These are phyloP conservation scores for Malus orientalis DNA, from an alignment of 306 rosid species.

Conservation along the genomic window DNA sequence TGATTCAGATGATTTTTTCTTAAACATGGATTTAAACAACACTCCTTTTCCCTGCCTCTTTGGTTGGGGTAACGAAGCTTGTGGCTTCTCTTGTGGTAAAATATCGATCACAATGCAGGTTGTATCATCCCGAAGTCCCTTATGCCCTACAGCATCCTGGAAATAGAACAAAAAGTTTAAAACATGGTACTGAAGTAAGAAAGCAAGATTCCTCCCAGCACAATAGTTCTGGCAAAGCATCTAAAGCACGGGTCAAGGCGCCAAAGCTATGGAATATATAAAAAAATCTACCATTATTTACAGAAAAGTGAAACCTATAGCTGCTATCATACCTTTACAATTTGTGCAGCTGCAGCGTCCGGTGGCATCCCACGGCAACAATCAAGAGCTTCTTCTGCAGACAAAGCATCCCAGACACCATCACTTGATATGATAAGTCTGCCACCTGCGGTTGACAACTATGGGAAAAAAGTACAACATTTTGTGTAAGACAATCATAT, in stretches of 20 bases:
- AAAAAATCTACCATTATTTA: conserved; percentile 10
- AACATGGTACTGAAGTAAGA: neutral
- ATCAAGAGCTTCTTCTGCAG: conserved; percentile 74
- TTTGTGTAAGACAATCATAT: neutral
- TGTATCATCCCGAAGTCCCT: conserved; percentile 99
- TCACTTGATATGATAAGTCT: conserved; percentile 92
- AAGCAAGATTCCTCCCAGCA: conserved; percentile 1
- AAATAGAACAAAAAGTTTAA: conserved; percentile 15
- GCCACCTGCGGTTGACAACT: conserved; percentile 91
- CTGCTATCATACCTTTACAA: conserved; percentile 64
- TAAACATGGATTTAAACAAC: conserved; percentile 82
- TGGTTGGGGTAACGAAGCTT: conserved; percentile 38
- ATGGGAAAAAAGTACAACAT: conserved; percentile 18
- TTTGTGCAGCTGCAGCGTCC: conserved; percentile 79
- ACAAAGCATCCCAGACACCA: conserved; percentile 95
- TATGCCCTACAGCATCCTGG: conserved; percentile 87
- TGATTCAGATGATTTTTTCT: conserved; percentile 66
- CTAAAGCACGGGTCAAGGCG: conserved; percentile 7
- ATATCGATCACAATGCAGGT: conserved; percentile 90
- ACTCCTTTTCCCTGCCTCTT: conserved; percentile 77
- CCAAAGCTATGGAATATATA: neutral
- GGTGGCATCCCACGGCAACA: conserved; percentile 84
- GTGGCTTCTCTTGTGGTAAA: conserved; percentile 66
- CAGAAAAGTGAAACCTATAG: conserved; percentile 4
- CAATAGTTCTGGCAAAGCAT: conserved; percentile 7